Conservation (phyloP, 441 rosid genomes). For the Hura crepitans region DNA sequence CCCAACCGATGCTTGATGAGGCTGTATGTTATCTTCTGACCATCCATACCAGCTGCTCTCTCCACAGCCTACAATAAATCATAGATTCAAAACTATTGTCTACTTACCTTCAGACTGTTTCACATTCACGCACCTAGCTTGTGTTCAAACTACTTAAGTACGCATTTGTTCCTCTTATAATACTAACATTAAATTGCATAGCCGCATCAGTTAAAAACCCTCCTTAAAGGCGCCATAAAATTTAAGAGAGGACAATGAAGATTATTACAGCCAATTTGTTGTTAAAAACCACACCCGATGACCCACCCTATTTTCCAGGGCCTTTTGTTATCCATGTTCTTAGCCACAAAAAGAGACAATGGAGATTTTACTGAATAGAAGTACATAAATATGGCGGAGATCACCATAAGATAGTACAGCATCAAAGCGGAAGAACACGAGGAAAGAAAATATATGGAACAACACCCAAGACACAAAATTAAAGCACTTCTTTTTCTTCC, state of each 20-base stretch:
- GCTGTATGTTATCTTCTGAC: conserved; percentile 89
- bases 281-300: too few species aligned
- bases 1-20: conserved; percentile 94
- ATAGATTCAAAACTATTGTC: background rate
- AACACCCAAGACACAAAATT: background rate
- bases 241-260: background rate
- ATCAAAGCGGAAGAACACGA: background rate
- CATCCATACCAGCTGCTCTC: conserved; percentile 99
- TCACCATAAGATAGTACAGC: background rate
- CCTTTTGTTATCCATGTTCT: background rate
- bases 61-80: conserved; percentile 71
- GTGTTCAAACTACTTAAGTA: background rate
- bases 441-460: background rate
- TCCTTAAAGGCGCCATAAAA: background rate
- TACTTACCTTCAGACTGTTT: background rate
- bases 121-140: background rate
- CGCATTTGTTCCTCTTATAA: background rate
- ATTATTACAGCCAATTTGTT: too few species aligned
- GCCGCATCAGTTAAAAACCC: too few species aligned
- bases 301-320: background rate
- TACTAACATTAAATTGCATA: too few species aligned
- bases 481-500: background rate
- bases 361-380: background rate
- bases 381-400: background rate
- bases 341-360: background rate